A percentile compares a stretch with the other conserved stretches of the same genome.
These are phyloP conservation scores for Lasiodiplodia gonubiensis DNA, from an alignment of 2,329 filamentous ascomycete species.

Conservation along the genomic window DNA sequence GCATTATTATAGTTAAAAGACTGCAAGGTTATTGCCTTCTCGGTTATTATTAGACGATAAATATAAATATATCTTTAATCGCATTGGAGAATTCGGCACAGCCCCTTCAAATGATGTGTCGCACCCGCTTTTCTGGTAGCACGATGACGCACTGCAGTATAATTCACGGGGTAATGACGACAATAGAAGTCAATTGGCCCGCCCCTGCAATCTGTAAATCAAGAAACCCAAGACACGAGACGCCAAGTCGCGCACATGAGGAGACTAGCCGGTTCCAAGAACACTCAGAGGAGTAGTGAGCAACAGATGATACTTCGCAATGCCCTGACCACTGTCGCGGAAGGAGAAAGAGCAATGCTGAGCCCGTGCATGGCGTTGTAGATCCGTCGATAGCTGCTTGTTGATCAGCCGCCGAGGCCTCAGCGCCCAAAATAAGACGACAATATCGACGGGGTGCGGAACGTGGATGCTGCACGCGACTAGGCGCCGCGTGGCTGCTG, in stretches of 20 bases:
- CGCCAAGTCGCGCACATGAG: not conserved
- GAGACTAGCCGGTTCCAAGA: not conserved
- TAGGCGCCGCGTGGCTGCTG: slow-evolving; percentile 9
- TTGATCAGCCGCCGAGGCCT: slow-evolving; percentile 13
- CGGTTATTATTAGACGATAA: not conserved
- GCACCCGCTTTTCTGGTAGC: slow-evolving; percentile 4
- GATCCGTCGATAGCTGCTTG: slow-evolving; percentile 22
- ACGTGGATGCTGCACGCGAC: slow-evolving; percentile 7
- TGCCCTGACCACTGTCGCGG: not conserved
- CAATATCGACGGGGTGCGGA: not conserved
- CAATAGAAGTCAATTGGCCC: not conserved
- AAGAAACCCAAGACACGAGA: slow-evolving; percentile 8
- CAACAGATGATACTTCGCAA: not conserved
- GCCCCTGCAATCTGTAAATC: not conserved
- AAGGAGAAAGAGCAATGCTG: not conserved
- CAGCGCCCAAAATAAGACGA: not conserved
- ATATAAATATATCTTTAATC: not conserved
- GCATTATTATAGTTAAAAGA: not conserved
- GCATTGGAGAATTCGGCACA: not conserved
- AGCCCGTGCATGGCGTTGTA: slow-evolving; percentile 16
- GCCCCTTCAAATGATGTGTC: not conserved
- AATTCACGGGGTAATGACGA: not conserved
- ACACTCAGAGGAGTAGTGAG: not conserved
- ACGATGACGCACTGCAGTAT: slow-evolving; percentile 3
- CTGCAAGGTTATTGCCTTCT: not conserved